phyloP scores from a whole-genome alignment of 2,329 filamentous ascomycete species.

The Rutstroemia sp. region DNA sequence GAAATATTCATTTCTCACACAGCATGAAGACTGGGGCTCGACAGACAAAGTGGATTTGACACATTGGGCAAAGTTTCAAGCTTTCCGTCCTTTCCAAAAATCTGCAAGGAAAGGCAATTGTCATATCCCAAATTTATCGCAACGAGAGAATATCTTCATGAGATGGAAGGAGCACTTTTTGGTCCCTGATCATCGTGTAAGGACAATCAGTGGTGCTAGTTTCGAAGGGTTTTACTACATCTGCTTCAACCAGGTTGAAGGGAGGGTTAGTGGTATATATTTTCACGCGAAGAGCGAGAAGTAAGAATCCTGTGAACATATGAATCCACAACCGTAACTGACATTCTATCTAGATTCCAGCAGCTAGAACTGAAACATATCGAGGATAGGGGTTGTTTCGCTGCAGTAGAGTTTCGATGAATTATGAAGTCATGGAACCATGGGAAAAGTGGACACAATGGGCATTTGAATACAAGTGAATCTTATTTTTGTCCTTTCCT shows the following conservation, averaged over 20 bases:
- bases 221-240: conserved; percentile 99
- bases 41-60: conserved; percentile 84
- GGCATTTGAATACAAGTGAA: conserved; percentile 4
- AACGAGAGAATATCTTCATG: conserved; percentile 93
- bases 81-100: conserved; percentile 69
- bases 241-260: conserved; percentile 89
- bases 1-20: conserved; percentile 89
- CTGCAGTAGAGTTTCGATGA: conserved; percentile 83
- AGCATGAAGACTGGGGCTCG: conserved; percentile 85
- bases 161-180: conserved; percentile 98
- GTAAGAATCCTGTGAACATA: conserved; percentile 44
- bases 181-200: conserved; percentile 87
- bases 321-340: too few species aligned
- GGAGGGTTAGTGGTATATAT: conserved; percentile 87
- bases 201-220: conserved; percentile 86
- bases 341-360: conserved; percentile 59
- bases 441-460: background rate
- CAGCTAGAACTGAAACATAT: conserved; percentile 88
- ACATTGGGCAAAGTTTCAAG: conserved; percentile 86
- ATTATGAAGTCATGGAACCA: conserved; percentile 27
- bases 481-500: background rate
- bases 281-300: conserved; percentile 98
- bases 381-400: conserved; percentile 73
- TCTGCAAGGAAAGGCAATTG: conserved; percentile 50
- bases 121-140: conserved; percentile 61